These are phyloP conservation scores for Leccinum subrobustum DNA, from an alignment of 1,284 basidiomycete genomes.

Conservation along the genomic window DNA sequence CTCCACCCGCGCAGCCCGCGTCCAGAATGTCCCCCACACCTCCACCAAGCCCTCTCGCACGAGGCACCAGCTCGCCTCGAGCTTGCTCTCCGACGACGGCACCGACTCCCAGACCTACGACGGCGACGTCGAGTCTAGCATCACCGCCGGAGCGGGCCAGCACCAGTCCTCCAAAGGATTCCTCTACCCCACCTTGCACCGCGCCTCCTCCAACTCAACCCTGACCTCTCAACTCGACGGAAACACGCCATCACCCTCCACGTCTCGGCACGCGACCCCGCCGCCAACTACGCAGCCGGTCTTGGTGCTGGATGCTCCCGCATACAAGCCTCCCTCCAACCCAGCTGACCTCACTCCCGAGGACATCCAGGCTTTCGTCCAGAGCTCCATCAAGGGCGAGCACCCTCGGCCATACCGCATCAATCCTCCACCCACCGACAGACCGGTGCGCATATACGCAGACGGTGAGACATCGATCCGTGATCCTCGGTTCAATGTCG, in stretches of 20 bases:
- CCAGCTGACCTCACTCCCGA: slow-evolving; percentile 63
- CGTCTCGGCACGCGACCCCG: slow-evolving; percentile 28
- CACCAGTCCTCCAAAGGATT: slow-evolving; percentile 34
- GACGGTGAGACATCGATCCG: slow-evolving; percentile 59
- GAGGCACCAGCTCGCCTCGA: slow-evolving; percentile 55
- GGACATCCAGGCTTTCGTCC: slow-evolving; percentile 73
- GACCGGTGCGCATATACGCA: slow-evolving; percentile 91
- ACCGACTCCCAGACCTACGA: slow-evolving; percentile 86
- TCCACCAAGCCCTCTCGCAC: slow-evolving; percentile 30
- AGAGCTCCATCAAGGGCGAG: slow-evolving; percentile 66
- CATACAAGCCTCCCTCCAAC: slow-evolving; percentile 49
- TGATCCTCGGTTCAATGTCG: neutral
- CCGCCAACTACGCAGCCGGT: slow-evolving; percentile 23
- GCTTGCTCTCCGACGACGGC: slow-evolving; percentile 65
- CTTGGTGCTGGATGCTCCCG: slow-evolving; percentile 40
- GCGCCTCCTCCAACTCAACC: slow-evolving; percentile 51
- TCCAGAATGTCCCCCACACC: slow-evolving; percentile 28
- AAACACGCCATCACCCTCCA: slow-evolving; percentile 28
- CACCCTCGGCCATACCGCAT: slow-evolving; percentile 73
- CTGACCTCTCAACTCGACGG: slow-evolving; percentile 46
- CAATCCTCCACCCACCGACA: slow-evolving; percentile 74
- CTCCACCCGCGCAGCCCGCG: slow-evolving; percentile 31
- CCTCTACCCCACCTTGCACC: slow-evolving; percentile 35
- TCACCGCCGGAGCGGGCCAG: slow-evolving; percentile 51
- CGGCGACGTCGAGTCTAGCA: slow-evolving; percentile 83